Base-by-base conservation (phyloP, 345 rosid genomes). In the Theobroma cacao region DNA sequence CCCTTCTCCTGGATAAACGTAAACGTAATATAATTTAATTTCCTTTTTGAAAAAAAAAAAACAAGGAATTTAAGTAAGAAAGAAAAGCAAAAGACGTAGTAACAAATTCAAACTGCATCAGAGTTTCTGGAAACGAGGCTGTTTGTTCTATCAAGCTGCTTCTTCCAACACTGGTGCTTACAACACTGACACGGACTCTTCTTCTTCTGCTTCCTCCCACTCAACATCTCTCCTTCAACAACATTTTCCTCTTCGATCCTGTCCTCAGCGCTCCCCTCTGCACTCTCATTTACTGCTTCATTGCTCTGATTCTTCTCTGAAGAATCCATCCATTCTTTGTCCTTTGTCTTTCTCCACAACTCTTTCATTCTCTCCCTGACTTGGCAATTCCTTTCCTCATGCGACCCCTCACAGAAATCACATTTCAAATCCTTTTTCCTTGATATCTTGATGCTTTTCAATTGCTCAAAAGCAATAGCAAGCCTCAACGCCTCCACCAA, bases 111-210 rank as follows among this genome's bases (percentile, higher is more conserved):
- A n/a, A n/a, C n/a, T n/a, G 30, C 30, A 48, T 31, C 33, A 48
- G 80, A 84, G 31, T 66, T 58, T 69, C 53, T 75, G 14, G 70
- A 76, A 31, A 65, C 22, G 52, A 33, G 17, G 79, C 87, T 82
- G 0, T 2, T 18, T 59, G 33, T 84, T 77, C 82, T 80, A 12
- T 78, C 74, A 50, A 86, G 72, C 17, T 73, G 82, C 79, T 78
- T 86, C 77, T 72, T 82, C 84, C 84, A 78, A 67, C 87, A 84
- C 58, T 75, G 82, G 63, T 86, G 87, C 63, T 79, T 84, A 48
- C 47, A 74, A 53, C 85, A 84, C 40, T 55, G 89, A 50, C 89
- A 86, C 79, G 22, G 80, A 3, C 83, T 80, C 64, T 69, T 79
- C 67, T 60, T 74, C 65, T n/a, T n/a, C n/a, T n/a, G n/a, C n/a